Evolutionary conservation across 768 basidiomycete species (phyloP).

Genomic region (Mycena crocata): DNA sequence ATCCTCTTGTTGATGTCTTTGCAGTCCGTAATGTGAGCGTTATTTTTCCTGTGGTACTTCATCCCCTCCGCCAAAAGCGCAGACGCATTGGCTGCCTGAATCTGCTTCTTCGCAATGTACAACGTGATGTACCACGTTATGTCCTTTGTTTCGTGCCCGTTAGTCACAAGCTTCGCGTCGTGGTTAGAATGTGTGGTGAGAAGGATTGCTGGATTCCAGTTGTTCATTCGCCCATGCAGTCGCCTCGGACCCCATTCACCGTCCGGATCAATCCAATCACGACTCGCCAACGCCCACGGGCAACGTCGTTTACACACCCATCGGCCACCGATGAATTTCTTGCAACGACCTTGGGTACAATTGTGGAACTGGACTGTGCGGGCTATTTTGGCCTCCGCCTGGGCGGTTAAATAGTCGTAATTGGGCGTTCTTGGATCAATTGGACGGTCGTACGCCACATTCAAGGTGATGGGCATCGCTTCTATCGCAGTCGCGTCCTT

Average conservation of each 20-base stretch:
- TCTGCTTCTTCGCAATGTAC: constrained; percentile 42
- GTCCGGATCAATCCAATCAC: constrained; percentile 38
- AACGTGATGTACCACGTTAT: constrained; percentile 46
- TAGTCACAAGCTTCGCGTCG: constrained; percentile 52
- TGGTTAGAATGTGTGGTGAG: constrained; percentile 46
- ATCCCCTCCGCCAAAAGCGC: constrained; percentile 42
- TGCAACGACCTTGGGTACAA: constrained; percentile 36
- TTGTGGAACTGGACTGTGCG: constrained; percentile 47
- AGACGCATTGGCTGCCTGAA: constrained; percentile 40
- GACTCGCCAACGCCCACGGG: constrained; percentile 36
- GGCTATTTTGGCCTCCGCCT: constrained; percentile 37
- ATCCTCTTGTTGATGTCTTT: constrained; percentile 37
- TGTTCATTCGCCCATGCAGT: constrained; percentile 38
- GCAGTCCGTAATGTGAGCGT: constrained; percentile 15
- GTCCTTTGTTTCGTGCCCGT: constrained; percentile 45
- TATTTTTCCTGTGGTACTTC: constrained; percentile 35
- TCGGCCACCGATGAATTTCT: constrained; percentile 35
- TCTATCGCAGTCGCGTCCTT: constrained; percentile 24
- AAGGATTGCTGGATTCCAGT: constrained; percentile 41
- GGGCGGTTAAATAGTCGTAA: constrained; percentile 17
- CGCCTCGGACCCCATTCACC: constrained; percentile 46
- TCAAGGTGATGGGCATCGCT: constrained; percentile 27
- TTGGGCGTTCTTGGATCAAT: constrained; percentile 39
- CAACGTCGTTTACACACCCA: constrained; percentile 48
- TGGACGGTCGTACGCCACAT: constrained; percentile 49